A percentile compares a stretch with the other conserved stretches of the same genome.
These are phyloP conservation scores for Coemansia furcata DNA, from an alignment of 192 early-diverging fungal species.

Conservation along the genomic window DNA sequence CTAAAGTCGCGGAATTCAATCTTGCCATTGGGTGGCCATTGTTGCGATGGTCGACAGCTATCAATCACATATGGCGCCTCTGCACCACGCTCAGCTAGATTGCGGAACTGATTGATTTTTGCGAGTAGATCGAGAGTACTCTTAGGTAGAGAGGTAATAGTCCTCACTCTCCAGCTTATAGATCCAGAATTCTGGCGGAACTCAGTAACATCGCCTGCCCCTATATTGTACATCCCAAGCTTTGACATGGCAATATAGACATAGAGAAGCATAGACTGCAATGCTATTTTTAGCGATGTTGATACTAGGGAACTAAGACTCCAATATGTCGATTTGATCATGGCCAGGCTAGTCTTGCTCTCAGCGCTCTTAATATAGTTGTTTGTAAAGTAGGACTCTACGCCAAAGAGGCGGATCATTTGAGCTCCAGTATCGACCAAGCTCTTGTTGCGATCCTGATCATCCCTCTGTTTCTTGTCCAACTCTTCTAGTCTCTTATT, in stretches of 20 bases:
- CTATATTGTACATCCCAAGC: neutral
- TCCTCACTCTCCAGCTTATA: neutral
- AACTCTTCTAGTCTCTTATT: no score
- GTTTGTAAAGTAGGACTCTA: neutral
- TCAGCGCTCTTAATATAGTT: neutral
- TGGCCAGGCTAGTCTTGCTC: neutral
- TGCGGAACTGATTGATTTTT: neutral
- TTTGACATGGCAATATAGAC: neutral
- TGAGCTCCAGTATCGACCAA: neutral
- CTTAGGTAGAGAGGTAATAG: no score
- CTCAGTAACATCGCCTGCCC: neutral
- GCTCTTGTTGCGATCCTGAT: neutral
- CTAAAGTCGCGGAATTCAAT: conserved; percentile 36
- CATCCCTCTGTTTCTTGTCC: neutral
- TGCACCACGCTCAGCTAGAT: neutral
- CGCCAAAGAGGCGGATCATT: neutral
- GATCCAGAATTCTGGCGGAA: neutral
- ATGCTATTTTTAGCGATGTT: neutral
- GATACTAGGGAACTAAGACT: no score
- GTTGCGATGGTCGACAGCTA: neutral
- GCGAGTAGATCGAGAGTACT: neutral
- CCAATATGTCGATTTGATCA: neutral
- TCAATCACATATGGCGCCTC: conserved; percentile 17
- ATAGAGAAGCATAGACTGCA: neutral
- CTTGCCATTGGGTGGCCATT: conserved; percentile 22